A percentile compares a stretch with the other conserved stretches of the same genome.
Evolutionary conservation across 2,329 filamentous ascomycete genomes (phyloP).

Genomic region (Thielaviopsis euricoi): DNA sequence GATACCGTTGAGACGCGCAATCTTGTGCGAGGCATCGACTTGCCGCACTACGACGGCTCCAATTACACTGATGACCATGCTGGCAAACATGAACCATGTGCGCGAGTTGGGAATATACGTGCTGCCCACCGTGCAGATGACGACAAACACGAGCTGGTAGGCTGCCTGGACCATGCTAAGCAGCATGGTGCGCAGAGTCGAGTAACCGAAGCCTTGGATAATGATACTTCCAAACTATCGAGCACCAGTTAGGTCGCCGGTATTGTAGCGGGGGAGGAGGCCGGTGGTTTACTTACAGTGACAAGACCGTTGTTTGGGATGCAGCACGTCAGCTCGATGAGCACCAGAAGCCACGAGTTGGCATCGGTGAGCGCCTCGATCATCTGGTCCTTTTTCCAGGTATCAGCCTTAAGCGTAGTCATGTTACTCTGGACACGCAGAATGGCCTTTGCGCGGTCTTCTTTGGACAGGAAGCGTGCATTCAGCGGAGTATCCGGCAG

Average conservation of each 20-base stretch:
- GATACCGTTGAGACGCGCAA: conserved; percentile 17
- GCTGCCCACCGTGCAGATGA: conserved; percentile 14
- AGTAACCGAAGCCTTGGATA: conserved; percentile 15
- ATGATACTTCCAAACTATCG: conserved; percentile 17
- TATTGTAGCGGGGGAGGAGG: no score
- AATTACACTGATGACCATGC: conserved; percentile 13
- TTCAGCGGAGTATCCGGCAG: conserved; percentile 35
- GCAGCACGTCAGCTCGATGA: conserved; percentile 15
- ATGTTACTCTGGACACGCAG: conserved; percentile 17
- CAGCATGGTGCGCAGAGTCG: conserved; percentile 11
- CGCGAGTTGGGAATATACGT: conserved; percentile 15
- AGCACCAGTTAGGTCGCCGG: conserved; percentile 14
- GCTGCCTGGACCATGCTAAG: conserved; percentile 11
- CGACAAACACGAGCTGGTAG: conserved; percentile 16
- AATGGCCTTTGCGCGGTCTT: conserved; percentile 18
- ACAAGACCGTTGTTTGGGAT: conserved; percentile 19
- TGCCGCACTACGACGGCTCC: conserved; percentile 17
- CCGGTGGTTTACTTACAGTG: conserved; percentile 13
- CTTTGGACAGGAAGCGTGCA: conserved; percentile 15
- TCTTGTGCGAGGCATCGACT: conserved; percentile 11
- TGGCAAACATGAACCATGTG: conserved; percentile 16
- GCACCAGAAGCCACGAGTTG: conserved; percentile 17
- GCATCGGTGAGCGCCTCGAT: conserved; percentile 17
- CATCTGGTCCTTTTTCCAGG: conserved; percentile 17
- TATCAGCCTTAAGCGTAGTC: conserved; percentile 18